Percentiles rank a stretch among this genome's conserved stretches.
These are phyloP conservation scores for Manihot esculenta DNA, from an alignment of 441 rosid genomes.

Conservation along the genomic window DNA sequence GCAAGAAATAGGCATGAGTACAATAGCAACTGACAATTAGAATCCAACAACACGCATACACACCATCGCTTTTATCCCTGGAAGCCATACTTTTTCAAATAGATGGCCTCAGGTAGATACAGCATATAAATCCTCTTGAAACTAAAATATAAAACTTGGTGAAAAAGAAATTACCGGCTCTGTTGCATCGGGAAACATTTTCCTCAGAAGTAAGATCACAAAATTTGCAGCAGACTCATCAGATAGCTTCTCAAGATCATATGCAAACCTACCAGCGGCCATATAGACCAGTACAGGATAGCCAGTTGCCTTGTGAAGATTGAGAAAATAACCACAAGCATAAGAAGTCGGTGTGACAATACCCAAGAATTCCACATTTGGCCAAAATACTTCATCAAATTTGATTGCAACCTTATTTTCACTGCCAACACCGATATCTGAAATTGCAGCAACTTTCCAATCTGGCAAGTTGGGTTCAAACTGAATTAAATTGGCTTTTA, in stretches of 20 bases:
- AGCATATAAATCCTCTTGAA: not conserved
- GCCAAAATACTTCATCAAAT: slow-evolving; percentile 77
- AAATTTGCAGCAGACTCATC: slow-evolving; percentile 57
- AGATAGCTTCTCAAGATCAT: slow-evolving; percentile 66
- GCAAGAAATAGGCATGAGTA: not conserved
- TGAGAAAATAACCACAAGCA: slow-evolving; percentile 83
- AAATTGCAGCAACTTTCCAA: slow-evolving; percentile 77
- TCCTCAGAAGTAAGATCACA: slow-evolving; percentile 72
- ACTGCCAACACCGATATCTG: slow-evolving; percentile 79
- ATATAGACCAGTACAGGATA: slow-evolving; percentile 86
- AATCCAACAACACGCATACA: not conserved
- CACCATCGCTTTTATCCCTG: not conserved
- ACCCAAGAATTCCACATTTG: slow-evolving; percentile 75
- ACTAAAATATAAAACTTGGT: not conserved
- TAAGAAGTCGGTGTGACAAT: slow-evolving; percentile 68
- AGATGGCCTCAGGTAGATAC: not conserved
- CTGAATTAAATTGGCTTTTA: slow-evolving; percentile 69
- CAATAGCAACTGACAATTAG: no score
- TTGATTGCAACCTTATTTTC: slow-evolving; percentile 80
- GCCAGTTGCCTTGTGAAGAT: slow-evolving; percentile 87
- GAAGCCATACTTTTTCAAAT: not conserved
- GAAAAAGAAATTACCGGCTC: slow-evolving; percentile 49
- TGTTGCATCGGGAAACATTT: slow-evolving; percentile 79
- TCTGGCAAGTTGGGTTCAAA: slow-evolving; percentile 82
- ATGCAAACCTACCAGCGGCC: slow-evolving; percentile 82